Conservation (phyloP, 768 basidiomycete species). For the Scleroderma citrinum region DNA sequence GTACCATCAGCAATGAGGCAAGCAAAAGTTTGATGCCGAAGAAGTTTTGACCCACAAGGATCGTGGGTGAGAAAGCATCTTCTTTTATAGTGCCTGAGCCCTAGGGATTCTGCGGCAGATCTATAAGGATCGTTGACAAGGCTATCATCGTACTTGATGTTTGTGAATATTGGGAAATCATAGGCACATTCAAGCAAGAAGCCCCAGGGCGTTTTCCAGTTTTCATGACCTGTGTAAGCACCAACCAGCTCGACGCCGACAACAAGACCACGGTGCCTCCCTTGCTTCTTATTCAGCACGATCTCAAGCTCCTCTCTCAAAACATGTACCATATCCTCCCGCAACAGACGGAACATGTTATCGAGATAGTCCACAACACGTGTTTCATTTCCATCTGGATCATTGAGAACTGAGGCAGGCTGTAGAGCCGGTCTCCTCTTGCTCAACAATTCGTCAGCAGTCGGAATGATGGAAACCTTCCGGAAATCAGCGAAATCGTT, state of each 20-base stretch:
- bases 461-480: conserved; percentile 55
- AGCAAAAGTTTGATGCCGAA: conserved; percentile 50
- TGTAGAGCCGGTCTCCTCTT: conserved; percentile 45
- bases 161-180: conserved; percentile 34
- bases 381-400: conserved; percentile 31
- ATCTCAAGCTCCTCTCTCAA: conserved; percentile 51
- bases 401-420: conserved; percentile 37
- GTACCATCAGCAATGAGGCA: conserved; percentile 46
- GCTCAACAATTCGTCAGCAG: conserved; percentile 49
- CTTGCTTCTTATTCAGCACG: conserved; percentile 34
- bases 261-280: conserved; percentile 31
- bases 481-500: conserved; percentile 62
- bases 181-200: conserved; percentile 32
- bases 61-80: conserved; percentile 34
- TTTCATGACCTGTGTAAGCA: conserved; percentile 29
- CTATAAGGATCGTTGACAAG: too few species aligned
- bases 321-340: conserved; percentile 59
- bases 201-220: conserved; percentile 33
- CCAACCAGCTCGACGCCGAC: conserved; percentile 35
- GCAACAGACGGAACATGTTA: conserved; percentile 58
- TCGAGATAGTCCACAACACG: conserved; percentile 50
- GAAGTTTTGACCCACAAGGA: conserved; percentile 27
- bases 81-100: background rate
- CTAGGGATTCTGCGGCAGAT: too few species aligned
- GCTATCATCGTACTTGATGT: conserved; percentile 31